A percentile compares a stretch with the other conserved stretches of the same genome.
These are phyloP conservation scores for Cutaneotrichosporon sp. DNA, from an alignment of 1,284 basidiomycete species.

Conservation along the genomic window DNA sequence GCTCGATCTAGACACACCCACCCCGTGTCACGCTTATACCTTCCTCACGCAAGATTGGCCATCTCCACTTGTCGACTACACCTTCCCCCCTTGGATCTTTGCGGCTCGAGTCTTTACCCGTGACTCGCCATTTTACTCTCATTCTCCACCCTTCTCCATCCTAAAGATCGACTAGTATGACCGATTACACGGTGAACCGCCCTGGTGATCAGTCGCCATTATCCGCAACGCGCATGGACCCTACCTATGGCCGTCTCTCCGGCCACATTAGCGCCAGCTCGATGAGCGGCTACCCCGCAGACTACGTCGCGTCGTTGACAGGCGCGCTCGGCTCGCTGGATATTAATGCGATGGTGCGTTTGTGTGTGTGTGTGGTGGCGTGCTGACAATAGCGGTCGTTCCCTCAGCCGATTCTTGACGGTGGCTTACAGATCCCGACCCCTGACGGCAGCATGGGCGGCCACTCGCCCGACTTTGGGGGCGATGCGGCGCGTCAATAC, in stretches of 20 bases:
- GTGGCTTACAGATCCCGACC: conserved; percentile 17
- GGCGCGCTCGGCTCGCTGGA: conserved; percentile 26
- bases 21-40: neutral
- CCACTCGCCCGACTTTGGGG: conserved; percentile 26
- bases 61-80: neutral
- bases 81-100: neutral
- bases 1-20: neutral
- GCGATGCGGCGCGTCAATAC: conserved; percentile 19
- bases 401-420: conserved; percentile 15
- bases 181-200: conserved; percentile 27
- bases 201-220: conserved; percentile 21
- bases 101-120: neutral
- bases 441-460: conserved; percentile 20
- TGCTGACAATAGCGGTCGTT: conserved; percentile 20
- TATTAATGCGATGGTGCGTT: conserved; percentile 24
- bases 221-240: conserved; percentile 22
- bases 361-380: neutral
- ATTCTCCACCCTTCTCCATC: neutral
- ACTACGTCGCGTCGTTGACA: conserved; percentile 23
- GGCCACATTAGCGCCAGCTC: conserved; percentile 12
- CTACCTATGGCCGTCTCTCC: conserved; percentile 21
- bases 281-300: conserved; percentile 16
- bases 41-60: neutral
- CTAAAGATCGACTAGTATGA: conserved; percentile 13
- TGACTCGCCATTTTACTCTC: conserved; percentile 6